These are phyloP conservation scores for Chlamydomonas reinhardtii DNA, from an alignment of 163 green algal genomes.

Conservation along the genomic window DNA sequence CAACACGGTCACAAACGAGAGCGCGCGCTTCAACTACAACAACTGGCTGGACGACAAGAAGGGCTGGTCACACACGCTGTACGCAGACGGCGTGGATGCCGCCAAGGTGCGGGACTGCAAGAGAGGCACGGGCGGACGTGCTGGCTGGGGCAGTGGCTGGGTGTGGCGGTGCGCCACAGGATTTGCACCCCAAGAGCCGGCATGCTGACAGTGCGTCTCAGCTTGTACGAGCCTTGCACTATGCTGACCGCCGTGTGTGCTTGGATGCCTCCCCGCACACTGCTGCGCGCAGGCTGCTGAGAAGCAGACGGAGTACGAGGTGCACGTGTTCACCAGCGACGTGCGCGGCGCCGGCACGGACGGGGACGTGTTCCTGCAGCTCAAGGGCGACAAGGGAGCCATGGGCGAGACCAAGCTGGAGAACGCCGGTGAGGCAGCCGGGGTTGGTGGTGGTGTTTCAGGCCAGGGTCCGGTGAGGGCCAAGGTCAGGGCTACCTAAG, in stretches of 20 bases:
- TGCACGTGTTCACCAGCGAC: conserved; percentile 79
- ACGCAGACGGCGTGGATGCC: conserved; percentile 24
- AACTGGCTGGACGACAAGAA: conserved; percentile 68
- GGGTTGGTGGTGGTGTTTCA: neutral
- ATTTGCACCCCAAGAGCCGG: too few species aligned
- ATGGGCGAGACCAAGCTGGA: conserved; percentile 60
- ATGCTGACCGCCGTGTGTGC: too few species aligned
- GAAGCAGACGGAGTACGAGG: conserved; percentile 63
- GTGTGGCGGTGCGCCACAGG: too few species aligned
- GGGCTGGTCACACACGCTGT: conserved; percentile 63
- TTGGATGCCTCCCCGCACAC: too few species aligned
- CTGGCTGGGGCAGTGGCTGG: too few species aligned
- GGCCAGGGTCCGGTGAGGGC: neutral
- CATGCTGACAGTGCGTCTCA: too few species aligned
- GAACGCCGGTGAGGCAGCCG: conserved; percentile 11
- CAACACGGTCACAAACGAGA: conserved; percentile 52
- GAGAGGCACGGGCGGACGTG: neutral
- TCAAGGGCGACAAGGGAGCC: conserved; percentile 46
- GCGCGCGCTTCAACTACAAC: conserved; percentile 59
- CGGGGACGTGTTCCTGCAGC: conserved; percentile 66
- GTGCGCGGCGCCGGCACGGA: conserved; percentile 75
- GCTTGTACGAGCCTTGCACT: too few species aligned
- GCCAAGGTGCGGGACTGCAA: conserved; percentile 18
- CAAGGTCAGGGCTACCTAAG: too few species aligned
- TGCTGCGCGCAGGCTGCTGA: neutral